These are phyloP conservation scores for Chytriomyces hyalinus DNA, from an alignment of 192 early-diverging fungal species.

Conservation along the genomic window DNA sequence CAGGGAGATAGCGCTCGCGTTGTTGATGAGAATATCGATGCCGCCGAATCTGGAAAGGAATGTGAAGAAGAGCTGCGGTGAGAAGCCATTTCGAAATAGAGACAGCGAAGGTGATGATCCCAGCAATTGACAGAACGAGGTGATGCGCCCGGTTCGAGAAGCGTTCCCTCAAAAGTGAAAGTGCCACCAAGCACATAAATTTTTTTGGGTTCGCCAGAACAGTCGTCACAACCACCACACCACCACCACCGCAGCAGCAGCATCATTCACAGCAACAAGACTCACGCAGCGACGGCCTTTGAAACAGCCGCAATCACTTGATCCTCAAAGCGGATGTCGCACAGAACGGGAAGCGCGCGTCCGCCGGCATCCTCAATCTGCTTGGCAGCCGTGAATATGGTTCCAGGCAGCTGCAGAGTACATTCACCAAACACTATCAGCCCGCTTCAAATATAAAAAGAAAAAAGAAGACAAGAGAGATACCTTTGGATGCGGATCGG, in stretches of 20 bases:
- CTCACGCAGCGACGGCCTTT: slow-evolving; percentile 55
- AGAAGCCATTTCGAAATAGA: too few species aligned
- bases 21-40: slow-evolving; percentile 85
- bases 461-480: slow-evolving; percentile 10
- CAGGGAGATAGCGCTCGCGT: slow-evolving; percentile 76
- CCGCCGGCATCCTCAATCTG: slow-evolving; percentile 77
- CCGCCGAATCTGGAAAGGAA: slow-evolving; percentile 69
- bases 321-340: slow-evolving; percentile 83
- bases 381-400: slow-evolving; percentile 78
- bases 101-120: too few species aligned
- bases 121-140: not conserved
- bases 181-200: not conserved
- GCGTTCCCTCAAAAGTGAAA: not conserved
- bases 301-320: slow-evolving; percentile 72
- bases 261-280: not conserved
- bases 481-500: slow-evolving; percentile 64
- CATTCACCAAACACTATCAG: not conserved
- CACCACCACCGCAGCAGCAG: too few species aligned
- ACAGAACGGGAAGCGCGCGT: slow-evolving; percentile 75
- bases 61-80: too few species aligned
- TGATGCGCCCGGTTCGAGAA: not conserved
- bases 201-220: too few species aligned
- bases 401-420: slow-evolving; percentile 71
- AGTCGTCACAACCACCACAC: too few species aligned
- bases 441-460: not conserved